These are phyloP conservation scores for Gossypium australe DNA, from an alignment of 345 rosid species.

Conservation along the genomic window DNA sequence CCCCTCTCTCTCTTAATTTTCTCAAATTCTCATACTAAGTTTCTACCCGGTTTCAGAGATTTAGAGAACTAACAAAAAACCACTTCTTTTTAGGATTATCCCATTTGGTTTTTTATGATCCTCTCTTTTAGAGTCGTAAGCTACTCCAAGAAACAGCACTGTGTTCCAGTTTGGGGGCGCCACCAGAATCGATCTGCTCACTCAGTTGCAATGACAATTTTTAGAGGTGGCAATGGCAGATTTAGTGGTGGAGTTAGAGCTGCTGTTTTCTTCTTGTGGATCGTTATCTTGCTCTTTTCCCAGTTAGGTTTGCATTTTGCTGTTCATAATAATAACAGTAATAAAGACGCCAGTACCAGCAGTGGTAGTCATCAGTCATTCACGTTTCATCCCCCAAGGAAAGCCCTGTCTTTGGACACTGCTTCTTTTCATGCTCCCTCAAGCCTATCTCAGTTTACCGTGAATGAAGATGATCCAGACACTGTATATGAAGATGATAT, in stretches of 20 bases:
- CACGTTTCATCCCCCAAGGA: constrained; percentile 33
- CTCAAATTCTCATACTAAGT: constrained; percentile 13
- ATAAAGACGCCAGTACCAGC: constrained; percentile 14
- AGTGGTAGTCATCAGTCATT: not conserved
- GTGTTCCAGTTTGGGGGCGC: not conserved
- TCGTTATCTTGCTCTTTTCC: constrained; percentile 34
- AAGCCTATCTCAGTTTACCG: constrained; percentile 22
- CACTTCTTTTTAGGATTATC: not conserved
- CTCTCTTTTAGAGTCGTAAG: not conserved
- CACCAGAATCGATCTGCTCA: not conserved
- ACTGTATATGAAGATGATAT: constrained; percentile 56
- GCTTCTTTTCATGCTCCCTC: constrained; percentile 30
- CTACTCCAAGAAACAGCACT: not conserved
- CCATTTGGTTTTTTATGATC: not conserved
- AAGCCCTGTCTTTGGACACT: constrained; percentile 28
- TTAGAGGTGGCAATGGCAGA: constrained; percentile 18
- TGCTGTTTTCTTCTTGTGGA: constrained; percentile 37
- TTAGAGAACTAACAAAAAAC: not conserved
- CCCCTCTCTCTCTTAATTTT: not conserved
- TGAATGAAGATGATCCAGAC: constrained; percentile 34
- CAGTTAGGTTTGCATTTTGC: constrained; percentile 31
- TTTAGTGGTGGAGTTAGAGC: constrained; percentile 16
- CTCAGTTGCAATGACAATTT: constrained; percentile 25
- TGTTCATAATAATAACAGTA: constrained; percentile 18
- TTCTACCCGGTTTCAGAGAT: not conserved